phyloP scores from a whole-genome alignment of 1,284 basidiomycete genomes.

The Trametes polyzona region DNA sequence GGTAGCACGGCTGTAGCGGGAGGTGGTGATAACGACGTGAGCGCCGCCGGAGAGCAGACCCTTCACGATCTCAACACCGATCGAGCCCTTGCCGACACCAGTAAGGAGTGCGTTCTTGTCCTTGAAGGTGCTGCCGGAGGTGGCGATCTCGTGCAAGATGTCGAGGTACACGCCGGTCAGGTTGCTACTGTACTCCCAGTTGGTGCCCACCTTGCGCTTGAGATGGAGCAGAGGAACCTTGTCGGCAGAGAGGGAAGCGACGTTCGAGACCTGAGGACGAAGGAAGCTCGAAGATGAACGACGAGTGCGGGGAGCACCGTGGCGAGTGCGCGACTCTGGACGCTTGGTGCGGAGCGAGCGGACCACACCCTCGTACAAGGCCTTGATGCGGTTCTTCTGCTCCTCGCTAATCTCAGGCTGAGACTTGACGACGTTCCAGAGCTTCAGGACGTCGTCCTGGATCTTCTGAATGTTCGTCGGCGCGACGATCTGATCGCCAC shows the following conservation, averaged over 20 bases:
- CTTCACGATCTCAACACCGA: constrained; percentile 97
- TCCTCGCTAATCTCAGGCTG: constrained; percentile 96
- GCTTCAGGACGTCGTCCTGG: constrained; percentile 92
- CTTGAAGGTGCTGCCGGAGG: constrained; percentile 96
- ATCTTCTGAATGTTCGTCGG: constrained; percentile 95
- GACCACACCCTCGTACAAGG: constrained; percentile 95
- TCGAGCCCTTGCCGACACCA: constrained; percentile 96
- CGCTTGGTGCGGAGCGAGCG: constrained; percentile 69
- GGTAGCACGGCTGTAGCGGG: constrained; percentile 89
- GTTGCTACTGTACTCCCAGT: constrained; percentile 97
- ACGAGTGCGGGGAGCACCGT: constrained; percentile 66
- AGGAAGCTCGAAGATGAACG: constrained; percentile 95
- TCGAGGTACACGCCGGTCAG: constrained; percentile 96
- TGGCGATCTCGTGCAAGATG: constrained; percentile 96
- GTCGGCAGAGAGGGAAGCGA: constrained; percentile 84
- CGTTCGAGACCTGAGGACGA: constrained; percentile 79
- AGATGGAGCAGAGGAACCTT: constrained; percentile 95
- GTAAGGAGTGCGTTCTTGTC: constrained; percentile 98
- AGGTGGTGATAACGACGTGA: constrained; percentile 96
- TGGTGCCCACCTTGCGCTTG: constrained; percentile 95
- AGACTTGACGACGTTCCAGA: constrained; percentile 97
- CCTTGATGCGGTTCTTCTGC: constrained; percentile 97
- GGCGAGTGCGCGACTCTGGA: constrained; percentile 58
- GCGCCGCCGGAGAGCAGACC: constrained; percentile 96
- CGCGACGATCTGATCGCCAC: constrained; percentile 83